Evolutionary conservation across 371 early-diverging fungal species (phyloP).

Genomic region (Mucor racemosus): DNA sequence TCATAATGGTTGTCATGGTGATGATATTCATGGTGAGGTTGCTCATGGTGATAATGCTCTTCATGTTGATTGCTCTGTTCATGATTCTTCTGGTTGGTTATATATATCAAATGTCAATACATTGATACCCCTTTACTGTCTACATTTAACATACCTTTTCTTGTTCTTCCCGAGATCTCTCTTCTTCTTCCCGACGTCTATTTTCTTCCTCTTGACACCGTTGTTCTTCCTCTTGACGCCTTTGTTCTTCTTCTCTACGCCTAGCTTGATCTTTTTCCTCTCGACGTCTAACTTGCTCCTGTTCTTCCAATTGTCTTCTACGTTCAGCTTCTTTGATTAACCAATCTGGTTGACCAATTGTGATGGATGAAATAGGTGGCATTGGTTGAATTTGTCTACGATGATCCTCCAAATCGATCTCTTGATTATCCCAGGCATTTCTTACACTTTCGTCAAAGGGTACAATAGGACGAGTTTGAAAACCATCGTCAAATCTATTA

Average conservation of each 20-base stretch:
- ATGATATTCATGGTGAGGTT: slow-evolving; percentile 2
- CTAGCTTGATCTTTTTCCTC: not conserved
- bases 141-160: not conserved
- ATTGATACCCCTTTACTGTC: not conserved
- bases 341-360: slow-evolving; percentile 29
- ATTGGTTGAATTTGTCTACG: slow-evolving; percentile 35
- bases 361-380: slow-evolving; percentile 33
- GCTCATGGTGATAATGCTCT: slow-evolving; percentile 2
- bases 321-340: slow-evolving; percentile 11
- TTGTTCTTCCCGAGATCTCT: slow-evolving; percentile 12
- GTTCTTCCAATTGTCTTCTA: not conserved
- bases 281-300: slow-evolving; percentile 1
- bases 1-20: slow-evolving; percentile 5
- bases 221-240: not conserved
- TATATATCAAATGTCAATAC: not conserved
- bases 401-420: slow-evolving; percentile 30
- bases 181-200: slow-evolving; percentile 10
- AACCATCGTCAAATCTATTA: slow-evolving; percentile 17
- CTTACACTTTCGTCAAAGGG: slow-evolving; percentile 31
- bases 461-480: slow-evolving; percentile 31
- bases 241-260: not conserved
- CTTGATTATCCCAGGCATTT: slow-evolving; percentile 44
- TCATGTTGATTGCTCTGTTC: slow-evolving; percentile 8
- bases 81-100: not conserved
- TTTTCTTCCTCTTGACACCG: not conserved